Evolutionary conservation across 805 yeast genomes (phyloP).

Genomic region (Babjeviella inositovora): DNA sequence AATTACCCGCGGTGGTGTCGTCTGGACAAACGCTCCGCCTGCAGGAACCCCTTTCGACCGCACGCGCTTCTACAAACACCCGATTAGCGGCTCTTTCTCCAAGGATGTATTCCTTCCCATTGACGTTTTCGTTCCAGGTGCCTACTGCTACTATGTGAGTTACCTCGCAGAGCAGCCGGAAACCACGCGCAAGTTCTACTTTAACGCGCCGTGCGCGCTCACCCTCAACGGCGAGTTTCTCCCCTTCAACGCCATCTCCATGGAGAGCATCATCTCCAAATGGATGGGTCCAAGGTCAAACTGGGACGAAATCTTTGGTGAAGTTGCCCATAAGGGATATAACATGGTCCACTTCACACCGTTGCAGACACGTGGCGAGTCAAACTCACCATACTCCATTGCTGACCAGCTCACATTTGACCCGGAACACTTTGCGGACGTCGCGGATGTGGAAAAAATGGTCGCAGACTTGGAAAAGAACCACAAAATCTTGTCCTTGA

Average conservation of each 20-base stretch:
- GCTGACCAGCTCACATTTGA: constrained; percentile 76
- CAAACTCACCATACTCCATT: constrained; percentile 88
- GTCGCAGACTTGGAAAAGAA: constrained; percentile 31
- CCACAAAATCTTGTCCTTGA: constrained; percentile 55
- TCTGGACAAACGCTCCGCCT: constrained; percentile 64
- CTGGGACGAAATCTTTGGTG: constrained; percentile 56
- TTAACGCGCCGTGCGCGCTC: constrained; percentile 70
- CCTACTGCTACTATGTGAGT: constrained; percentile 58
- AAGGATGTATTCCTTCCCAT: constrained; percentile 46
- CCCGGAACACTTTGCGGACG: constrained; percentile 36
- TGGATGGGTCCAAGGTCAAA: constrained; percentile 62
- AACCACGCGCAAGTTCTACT: constrained; percentile 47
- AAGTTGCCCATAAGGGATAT: constrained; percentile 62
- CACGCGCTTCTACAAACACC: constrained; percentile 29
- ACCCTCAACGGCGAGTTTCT: constrained; percentile 35
- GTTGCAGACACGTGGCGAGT: constrained; percentile 73
- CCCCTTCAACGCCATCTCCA: constrained; percentile 62
- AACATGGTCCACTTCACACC: constrained; percentile 97
- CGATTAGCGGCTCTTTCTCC: constrained; percentile 42
- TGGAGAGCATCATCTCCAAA: constrained; percentile 80
- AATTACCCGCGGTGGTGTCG: constrained; percentile 51
- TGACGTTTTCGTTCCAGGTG: constrained; percentile 57
- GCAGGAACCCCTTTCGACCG: constrained; percentile 32
- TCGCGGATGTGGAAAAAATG: constrained; percentile 30
- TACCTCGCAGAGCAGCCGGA: constrained; percentile 22